Evolutionary conservation across 106 monocot species (phyloP).

Genomic region (Ottelia alismoides): DNA sequence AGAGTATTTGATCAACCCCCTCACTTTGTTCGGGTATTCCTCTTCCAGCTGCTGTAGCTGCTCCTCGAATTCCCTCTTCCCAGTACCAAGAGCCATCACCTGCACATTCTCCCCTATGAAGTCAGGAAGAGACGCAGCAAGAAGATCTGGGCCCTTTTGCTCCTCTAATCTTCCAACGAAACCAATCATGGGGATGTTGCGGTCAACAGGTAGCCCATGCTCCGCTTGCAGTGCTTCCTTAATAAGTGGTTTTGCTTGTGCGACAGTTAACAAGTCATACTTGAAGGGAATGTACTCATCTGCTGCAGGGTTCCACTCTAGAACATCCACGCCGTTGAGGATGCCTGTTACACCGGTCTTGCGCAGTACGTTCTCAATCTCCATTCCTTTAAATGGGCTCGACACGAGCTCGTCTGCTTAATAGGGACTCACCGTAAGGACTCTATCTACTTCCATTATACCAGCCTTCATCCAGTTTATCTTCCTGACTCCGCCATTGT

Average conservation of each 20-base stretch:
- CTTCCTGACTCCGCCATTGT: background rate
- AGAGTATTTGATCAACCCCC: conserved; percentile 60
- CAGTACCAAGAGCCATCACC: conserved; percentile 71
- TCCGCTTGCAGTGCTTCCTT: conserved; percentile 84
- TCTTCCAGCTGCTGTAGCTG: conserved; percentile 34
- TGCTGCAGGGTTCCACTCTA: background rate
- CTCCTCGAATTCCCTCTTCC: conserved; percentile 68
- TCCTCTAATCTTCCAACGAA: conserved; percentile 86
- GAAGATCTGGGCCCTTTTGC: conserved; percentile 85
- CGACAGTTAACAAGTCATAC: background rate
- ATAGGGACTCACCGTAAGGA: background rate
- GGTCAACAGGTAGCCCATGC: conserved; percentile 55
- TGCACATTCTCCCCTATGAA: conserved; percentile 63
- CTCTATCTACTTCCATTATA: background rate
- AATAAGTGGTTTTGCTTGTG: conserved; percentile 49
- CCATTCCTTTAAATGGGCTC: background rate
- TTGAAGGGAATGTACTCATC: background rate
- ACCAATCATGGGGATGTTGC: conserved; percentile 37
- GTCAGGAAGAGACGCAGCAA: conserved; percentile 56
- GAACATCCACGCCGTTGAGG: background rate
- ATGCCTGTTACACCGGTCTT: background rate
- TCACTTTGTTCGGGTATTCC: conserved; percentile 50
- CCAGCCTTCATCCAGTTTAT: background rate
- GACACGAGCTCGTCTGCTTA: background rate
- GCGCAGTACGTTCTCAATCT: background rate